Evolutionary conservation across 2,329 filamentous ascomycete species (phyloP).

Genomic region (Aaosphaeria pasadenensis): DNA sequence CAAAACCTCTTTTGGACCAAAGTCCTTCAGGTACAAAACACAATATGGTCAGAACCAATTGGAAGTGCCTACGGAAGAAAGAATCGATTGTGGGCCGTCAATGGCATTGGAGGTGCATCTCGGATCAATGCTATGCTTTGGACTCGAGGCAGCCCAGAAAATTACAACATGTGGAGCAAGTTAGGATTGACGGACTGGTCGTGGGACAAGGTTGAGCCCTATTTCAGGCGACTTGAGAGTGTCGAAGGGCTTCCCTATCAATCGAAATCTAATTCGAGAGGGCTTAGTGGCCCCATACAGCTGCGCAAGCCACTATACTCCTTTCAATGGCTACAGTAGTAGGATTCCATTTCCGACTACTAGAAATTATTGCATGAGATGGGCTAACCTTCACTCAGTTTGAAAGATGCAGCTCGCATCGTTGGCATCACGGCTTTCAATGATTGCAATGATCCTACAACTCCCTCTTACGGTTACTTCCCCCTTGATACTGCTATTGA

Average conservation of each 20-base stretch:
- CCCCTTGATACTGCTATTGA: constrained; percentile 10
- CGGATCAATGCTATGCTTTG: constrained; percentile 12
- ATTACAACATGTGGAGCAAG: constrained; percentile 8
- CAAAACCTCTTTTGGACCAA: constrained; percentile 7
- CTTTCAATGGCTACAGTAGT: constrained; percentile 11
- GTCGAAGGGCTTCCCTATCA: constrained; percentile 1
- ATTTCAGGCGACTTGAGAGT: constrained; percentile 10
- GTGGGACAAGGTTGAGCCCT: constrained; percentile 11
- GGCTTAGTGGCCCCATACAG: constrained; percentile 7
- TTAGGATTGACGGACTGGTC: constrained; percentile 8
- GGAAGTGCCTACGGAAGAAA: constrained; percentile 4
- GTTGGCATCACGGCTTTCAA: constrained; percentile 6
- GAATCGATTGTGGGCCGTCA: constrained; percentile 8
- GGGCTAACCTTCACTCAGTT: constrained; percentile 6
- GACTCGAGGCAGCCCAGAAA: constrained; percentile 10
- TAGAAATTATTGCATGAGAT: constrained; percentile 1
- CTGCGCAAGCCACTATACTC: constrained; percentile 5
- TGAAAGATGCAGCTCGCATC: constrained; percentile 6
- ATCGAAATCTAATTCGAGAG: constrained; percentile 5
- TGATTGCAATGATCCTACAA: constrained; percentile 7
- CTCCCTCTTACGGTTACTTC: constrained; percentile 8
- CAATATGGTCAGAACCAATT: constrained; percentile 9
- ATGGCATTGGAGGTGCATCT: constrained; percentile 10
- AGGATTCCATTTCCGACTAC: constrained; percentile 4
- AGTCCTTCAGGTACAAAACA: constrained; percentile 5